Evolutionary conservation across 2,329 filamentous ascomycete genomes (phyloP).

Genomic region (Aureobasidium lini): DNA sequence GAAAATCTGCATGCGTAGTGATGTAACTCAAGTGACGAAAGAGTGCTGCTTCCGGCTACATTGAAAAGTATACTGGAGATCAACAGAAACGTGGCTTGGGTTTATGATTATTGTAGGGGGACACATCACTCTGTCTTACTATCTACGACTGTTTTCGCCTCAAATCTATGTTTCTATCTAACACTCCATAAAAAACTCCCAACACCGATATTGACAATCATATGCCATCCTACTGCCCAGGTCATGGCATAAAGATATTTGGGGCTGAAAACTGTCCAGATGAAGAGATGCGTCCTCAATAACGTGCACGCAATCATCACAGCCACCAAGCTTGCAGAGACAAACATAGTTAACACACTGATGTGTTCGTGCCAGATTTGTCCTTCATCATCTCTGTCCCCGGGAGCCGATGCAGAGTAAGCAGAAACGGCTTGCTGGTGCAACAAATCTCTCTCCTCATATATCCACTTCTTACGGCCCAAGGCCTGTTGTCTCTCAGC

Average conservation of each 20-base stretch:
- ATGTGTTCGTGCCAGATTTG: slow-evolving; percentile 26
- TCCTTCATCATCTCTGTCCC: not conserved
- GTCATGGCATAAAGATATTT: slow-evolving; percentile 91
- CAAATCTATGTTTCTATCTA: not conserved
- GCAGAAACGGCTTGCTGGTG: not conserved
- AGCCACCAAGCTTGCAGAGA: slow-evolving; percentile 55
- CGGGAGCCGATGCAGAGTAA: not conserved
- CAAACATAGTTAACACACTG: slow-evolving; percentile 62
- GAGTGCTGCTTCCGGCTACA: no score
- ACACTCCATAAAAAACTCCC: slow-evolving; percentile 7
- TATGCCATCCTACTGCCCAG: slow-evolving; percentile 79
- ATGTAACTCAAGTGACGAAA: no score
- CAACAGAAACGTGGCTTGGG: no score
- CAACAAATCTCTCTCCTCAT: slow-evolving; percentile 20
- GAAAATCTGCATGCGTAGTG: not conserved
- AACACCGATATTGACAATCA: slow-evolving; percentile 56
- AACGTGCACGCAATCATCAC: slow-evolving; percentile 86
- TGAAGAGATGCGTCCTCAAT: slow-evolving; percentile 83
- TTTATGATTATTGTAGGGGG: no score
- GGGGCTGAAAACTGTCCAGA: slow-evolving; percentile 97
- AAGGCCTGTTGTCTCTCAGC: not conserved
- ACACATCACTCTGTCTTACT: not conserved
- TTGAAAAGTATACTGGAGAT: no score
- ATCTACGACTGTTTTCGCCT: not conserved
- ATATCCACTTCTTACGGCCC: slow-evolving; percentile 21